Evolutionary conservation across 345 rosid genomes (phyloP).

Genomic region (Syzygium grande): DNA sequence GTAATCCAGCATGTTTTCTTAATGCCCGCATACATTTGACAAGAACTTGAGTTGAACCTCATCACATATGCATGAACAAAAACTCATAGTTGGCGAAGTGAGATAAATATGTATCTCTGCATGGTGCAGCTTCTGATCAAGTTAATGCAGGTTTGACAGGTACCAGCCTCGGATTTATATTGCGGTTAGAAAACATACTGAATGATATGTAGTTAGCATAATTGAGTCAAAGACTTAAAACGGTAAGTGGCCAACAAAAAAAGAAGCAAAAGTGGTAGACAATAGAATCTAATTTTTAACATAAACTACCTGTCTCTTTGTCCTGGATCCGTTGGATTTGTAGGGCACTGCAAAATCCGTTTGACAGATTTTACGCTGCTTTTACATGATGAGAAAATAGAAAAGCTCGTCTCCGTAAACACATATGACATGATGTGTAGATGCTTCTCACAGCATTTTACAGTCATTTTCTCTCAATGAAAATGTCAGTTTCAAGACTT

Average conservation of each 20-base stretch:
- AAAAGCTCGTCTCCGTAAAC: no score
- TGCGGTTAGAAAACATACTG: background rate
- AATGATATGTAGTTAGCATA: background rate
- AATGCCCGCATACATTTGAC: slow-evolving; percentile 36
- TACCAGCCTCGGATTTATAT: background rate
- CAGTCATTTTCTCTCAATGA: no score
- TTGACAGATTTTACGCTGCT: no score
- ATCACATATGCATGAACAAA: background rate
- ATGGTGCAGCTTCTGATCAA: background rate
- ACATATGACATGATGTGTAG: accelerated
- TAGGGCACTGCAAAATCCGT: background rate
- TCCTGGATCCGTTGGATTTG: background rate
- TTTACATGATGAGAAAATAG: no score
- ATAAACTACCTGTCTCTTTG: background rate
- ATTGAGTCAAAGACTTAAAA: background rate
- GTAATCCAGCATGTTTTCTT: slow-evolving; percentile 71
- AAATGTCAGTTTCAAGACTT: no score
- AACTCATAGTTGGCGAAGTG: background rate
- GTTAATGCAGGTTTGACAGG: background rate
- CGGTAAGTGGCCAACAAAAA: no score
- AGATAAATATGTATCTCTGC: background rate
- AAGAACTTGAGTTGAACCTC: no score
- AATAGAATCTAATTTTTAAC: no score
- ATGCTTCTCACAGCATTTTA: no score
- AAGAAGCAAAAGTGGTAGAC: no score